These are phyloP conservation scores for Pestalotiopsis sp. DNA, from an alignment of 2,329 filamentous ascomycete species.

Conservation along the genomic window DNA sequence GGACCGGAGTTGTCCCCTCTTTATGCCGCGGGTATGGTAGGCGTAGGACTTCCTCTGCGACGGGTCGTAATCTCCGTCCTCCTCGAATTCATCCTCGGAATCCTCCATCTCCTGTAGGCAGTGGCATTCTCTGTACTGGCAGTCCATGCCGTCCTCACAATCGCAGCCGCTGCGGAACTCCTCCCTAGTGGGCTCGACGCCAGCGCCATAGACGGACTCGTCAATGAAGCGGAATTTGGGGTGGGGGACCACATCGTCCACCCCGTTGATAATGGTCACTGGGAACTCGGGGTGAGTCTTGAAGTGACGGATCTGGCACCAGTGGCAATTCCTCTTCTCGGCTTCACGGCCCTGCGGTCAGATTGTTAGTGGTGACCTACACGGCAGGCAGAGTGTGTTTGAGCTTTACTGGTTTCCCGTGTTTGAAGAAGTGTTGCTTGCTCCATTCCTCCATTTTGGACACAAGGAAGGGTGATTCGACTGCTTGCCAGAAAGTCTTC, in stretches of 20 bases:
- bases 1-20: conserved; percentile 54
- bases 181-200: conserved; percentile 60
- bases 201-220: conserved; percentile 58
- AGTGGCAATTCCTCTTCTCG: conserved; percentile 55
- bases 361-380: background rate
- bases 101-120: conserved; percentile 60
- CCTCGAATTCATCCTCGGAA: conserved; percentile 46
- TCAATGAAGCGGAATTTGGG: conserved; percentile 71
- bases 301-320: conserved; percentile 62
- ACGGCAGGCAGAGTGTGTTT: background rate
- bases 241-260: conserved; percentile 60
- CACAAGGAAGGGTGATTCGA: background rate
- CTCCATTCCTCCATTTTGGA: conserved; percentile 6
- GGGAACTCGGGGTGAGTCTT: conserved; percentile 49
- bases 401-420: conserved; percentile 3
- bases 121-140: conserved; percentile 68
- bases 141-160: conserved; percentile 64
- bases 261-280: conserved; percentile 66
- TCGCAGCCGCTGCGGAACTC: conserved; percentile 72
- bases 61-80: conserved; percentile 50
- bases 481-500: background rate
- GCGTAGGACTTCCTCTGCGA: conserved; percentile 53
- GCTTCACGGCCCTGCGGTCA: conserved; percentile 33
- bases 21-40: conserved; percentile 61
- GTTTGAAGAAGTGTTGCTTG: conserved; percentile 7